A percentile compares a stretch with the other conserved stretches of the same genome.
Evolutionary conservation across 2,329 filamentous ascomycete species (phyloP).

Genomic region (Cladophialophora psammophila): DNA sequence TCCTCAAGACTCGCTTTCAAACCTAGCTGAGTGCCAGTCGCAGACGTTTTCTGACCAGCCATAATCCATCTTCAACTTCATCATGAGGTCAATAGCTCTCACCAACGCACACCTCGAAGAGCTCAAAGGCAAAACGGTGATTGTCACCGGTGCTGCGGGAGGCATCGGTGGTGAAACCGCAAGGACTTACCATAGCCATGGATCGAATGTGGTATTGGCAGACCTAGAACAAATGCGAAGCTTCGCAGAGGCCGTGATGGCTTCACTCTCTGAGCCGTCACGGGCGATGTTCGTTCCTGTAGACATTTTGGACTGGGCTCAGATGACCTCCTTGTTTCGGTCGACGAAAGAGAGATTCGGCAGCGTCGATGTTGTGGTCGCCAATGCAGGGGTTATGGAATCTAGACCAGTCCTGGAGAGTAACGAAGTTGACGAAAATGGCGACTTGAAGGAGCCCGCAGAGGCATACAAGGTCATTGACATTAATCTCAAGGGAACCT

Average conservation of each 20-base stretch:
- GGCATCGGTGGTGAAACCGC: conserved; percentile 52
- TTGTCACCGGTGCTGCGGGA: conserved; percentile 35
- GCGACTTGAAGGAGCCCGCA: conserved; percentile 4
- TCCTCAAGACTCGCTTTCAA: no score
- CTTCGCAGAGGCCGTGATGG: neutral
- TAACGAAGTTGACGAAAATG: conserved; percentile 7
- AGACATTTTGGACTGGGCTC: conserved; percentile 16
- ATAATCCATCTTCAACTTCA: neutral
- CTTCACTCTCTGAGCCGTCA: neutral
- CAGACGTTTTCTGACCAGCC: neutral
- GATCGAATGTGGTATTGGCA: conserved; percentile 17
- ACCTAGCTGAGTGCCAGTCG: neutral
- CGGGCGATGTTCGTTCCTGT: conserved; percentile 9
- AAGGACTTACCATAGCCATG: conserved; percentile 43
- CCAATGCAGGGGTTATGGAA: conserved; percentile 26
- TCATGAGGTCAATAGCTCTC: conserved; percentile 5
- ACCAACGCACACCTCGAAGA: conserved; percentile 7
- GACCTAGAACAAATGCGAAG: conserved; percentile 6
- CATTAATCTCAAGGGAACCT: conserved; percentile 54
- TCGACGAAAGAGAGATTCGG: conserved; percentile 13
- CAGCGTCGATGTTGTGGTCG: conserved; percentile 19
- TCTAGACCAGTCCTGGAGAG: conserved; percentile 3
- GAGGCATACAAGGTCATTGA: conserved; percentile 44
- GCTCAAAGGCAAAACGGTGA: conserved; percentile 19
- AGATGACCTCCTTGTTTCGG: conserved; percentile 17